Conservation (phyloP, 345 rosid species). For the Acer saccharum region DNA sequence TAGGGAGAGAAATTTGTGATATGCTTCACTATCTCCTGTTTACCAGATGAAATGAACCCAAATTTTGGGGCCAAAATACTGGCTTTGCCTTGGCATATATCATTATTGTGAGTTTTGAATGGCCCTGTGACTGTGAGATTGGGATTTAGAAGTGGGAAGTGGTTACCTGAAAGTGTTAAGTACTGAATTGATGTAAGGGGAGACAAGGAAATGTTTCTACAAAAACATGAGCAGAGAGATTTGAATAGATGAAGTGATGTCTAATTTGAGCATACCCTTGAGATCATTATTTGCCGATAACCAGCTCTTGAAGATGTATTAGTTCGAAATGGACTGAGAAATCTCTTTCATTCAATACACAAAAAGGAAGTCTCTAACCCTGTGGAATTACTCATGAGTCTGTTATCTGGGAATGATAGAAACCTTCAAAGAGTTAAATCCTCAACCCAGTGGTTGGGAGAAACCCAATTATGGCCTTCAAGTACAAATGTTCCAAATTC, state of each 20-base stretch:
- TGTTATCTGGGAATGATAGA: neutral
- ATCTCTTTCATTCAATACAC: no score
- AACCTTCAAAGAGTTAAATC: neutral
- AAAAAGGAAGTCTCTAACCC: no score
- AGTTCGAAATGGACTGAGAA: no score
- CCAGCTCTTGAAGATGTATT: no score
- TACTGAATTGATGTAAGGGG: neutral
- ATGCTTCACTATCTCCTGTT: neutral
- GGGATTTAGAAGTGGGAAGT: neutral
- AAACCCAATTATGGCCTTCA: neutral
- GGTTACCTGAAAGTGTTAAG: neutral
- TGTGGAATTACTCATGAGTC: neutral
- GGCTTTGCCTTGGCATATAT: neutral
- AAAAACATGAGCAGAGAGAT: neutral
- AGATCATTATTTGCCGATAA: no score
- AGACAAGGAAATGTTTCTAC: neutral
- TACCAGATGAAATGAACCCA: no score
- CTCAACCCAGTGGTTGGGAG: no score
- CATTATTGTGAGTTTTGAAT: neutral
- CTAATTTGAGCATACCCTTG: neutral
- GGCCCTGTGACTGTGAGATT: neutral
- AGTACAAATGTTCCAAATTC: neutral
- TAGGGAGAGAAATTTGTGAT: neutral
- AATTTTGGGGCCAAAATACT: no score
- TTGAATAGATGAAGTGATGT: neutral